These are phyloP conservation scores for Blastocystis sp. DNA, from an alignment of 352 stramenopile species.

Conservation along the genomic window DNA sequence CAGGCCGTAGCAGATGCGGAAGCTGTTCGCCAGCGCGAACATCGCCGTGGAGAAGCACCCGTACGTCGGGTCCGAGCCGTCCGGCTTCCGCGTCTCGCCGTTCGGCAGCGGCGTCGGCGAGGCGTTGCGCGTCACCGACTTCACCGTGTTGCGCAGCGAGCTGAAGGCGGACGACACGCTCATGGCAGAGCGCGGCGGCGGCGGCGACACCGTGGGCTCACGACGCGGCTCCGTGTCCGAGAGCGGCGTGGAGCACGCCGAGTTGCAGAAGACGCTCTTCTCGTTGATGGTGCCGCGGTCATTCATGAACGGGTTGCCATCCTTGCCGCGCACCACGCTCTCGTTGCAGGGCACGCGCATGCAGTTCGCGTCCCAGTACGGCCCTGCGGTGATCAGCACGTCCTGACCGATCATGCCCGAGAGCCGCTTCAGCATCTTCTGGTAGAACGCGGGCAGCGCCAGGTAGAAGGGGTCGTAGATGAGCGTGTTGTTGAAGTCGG, in stretches of 20 bases:
- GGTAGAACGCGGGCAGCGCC: constrained; percentile 65
- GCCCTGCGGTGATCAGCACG: constrained; percentile 63
- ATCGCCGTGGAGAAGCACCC: constrained; percentile 64
- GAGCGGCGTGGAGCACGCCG: constrained; percentile 17
- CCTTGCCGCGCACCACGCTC: constrained; percentile 22
- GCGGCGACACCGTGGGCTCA: background rate
- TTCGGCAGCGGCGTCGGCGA: background rate
- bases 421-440: constrained; percentile 31
- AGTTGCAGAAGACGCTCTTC: constrained; percentile 23
- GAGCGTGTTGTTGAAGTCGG: constrained; percentile 71
- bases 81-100: background rate
- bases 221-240: background rate
- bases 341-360: constrained; percentile 52
- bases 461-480: constrained; percentile 72
- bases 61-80: constrained; percentile 22
- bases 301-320: constrained; percentile 42
- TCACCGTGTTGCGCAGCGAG: constrained; percentile 6
- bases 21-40: constrained; percentile 68
- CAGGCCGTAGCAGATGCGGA: constrained; percentile 66
- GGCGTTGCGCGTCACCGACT: background rate
- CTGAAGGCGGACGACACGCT: constrained; percentile 44
- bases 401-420: constrained; percentile 29
- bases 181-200: background rate
- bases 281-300: constrained; percentile 6
- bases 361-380: constrained; percentile 67